Evolutionary conservation across 371 early-diverging fungal genomes (phyloP), one percentile per base, ranked within the genome.

Genomic region (Haplosporangium sp.): DNA sequence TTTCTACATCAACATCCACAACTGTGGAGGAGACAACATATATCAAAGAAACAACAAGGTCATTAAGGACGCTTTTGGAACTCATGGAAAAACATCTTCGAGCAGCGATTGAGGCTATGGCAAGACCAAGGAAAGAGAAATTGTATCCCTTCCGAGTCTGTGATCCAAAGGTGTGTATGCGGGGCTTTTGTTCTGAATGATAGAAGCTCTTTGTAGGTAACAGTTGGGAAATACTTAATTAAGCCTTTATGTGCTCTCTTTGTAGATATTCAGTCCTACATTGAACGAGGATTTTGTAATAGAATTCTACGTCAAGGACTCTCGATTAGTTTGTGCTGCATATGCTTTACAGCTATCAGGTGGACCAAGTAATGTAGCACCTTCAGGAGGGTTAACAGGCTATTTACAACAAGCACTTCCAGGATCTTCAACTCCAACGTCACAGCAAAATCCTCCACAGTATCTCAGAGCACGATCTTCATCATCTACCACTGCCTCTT

Each of bases 261-360:
- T n/a, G 11, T 35, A 78, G 82, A 81, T 81, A 20, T 81, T 81
- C 47, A 74, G 75, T 35, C 82, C 82, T 11, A 66, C 75, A 4
- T 64, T 81, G 69, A 81, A 57, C 27, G 82, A 81, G 45, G 82
- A 81, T 48, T 81, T 81, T 56, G 82, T 81, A 19, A 67, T 81
- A 53, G 82, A 81, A 45, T 81, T 81, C 40, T 81, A 67, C 39
- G 71, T 81, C 58, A 69, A 72, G 11, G 82, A 81, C 34, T 71
- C 72, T 9, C 71, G 72, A 38, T 27, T 81, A 40, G 82, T 81
- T 27, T 81, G 82, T 57, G 82, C 82, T 15, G 82, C 82, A 1
- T 81, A 81, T 35, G 82, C 82, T 1, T 61, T 81, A 39, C 82
- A 81, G 13, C 35, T 81, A 19, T 68, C 69, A 15, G 37, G 70